phyloP scores from a whole-genome alignment of 2,329 filamentous ascomycete genomes.

The Chalara sp. region DNA sequence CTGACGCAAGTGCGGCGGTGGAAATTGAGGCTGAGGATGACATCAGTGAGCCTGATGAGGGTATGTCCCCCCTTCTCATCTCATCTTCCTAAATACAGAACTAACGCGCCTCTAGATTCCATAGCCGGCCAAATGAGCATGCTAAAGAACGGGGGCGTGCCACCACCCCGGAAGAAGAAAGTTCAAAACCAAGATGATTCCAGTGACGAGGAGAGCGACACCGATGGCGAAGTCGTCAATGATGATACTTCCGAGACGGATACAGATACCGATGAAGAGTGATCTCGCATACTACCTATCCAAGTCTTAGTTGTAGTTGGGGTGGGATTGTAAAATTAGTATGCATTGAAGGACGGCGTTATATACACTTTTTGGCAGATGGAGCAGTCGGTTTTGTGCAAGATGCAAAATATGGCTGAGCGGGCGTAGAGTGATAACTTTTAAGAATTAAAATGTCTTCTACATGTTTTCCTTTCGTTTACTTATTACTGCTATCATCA shows the following conservation, averaged over 20 bases:
- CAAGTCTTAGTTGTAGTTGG: slow-evolving; percentile 4
- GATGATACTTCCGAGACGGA: slow-evolving; percentile 63
- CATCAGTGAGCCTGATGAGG: slow-evolving; percentile 96
- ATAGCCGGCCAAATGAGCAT: slow-evolving; percentile 87
- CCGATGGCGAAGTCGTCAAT: slow-evolving; percentile 56
- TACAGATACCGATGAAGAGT: slow-evolving; percentile 48
- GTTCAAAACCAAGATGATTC: slow-evolving; percentile 52
- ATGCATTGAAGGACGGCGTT: slow-evolving; percentile 11
- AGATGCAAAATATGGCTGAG: too few relatives aligned
- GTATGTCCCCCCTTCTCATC: slow-evolving; percentile 45
- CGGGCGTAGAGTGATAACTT: too few relatives aligned
- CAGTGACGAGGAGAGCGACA: slow-evolving; percentile 77
- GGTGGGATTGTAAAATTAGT: slow-evolving; percentile 11
- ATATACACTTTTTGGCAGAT: not conserved
- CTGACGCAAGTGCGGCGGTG: slow-evolving; percentile 79
- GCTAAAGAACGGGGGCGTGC: slow-evolving; percentile 62
- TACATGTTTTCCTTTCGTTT: too few relatives aligned
- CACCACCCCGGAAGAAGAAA: slow-evolving; percentile 50
- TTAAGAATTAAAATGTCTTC: too few relatives aligned
- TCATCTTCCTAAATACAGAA: not conserved
- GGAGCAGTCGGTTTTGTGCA: too few relatives aligned
- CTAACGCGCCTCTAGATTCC: slow-evolving; percentile 53
- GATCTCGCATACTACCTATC: slow-evolving; percentile 10
- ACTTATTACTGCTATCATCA: too few relatives aligned
- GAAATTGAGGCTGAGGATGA: slow-evolving; percentile 82